Conservation (phyloP, 75 land plant genomes). For the Selaginella tamariscina region DNA sequence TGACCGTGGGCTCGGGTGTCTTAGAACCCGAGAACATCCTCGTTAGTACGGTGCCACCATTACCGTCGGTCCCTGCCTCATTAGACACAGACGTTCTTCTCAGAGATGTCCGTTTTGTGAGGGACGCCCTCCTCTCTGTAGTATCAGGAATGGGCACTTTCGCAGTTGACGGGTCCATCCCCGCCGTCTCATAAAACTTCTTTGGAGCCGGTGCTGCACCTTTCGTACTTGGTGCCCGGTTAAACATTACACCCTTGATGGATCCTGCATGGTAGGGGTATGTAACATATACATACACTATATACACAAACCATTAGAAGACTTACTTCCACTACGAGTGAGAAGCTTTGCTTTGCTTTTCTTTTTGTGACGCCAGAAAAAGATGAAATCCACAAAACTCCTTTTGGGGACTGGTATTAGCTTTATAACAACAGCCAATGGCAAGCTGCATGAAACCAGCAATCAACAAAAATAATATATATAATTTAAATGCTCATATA, state of each 20-base stretch:
- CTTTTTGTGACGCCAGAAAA: background rate
- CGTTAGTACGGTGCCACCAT: background rate
- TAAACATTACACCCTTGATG: background rate
- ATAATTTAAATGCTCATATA: background rate
- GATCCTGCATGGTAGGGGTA: background rate
- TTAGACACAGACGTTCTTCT: background rate
- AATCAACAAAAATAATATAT: background rate
- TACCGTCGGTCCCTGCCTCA: background rate
- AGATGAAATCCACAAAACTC: conserved; percentile 24
- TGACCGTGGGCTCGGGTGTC: background rate
- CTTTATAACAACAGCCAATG: conserved; percentile 65
- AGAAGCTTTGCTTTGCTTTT: background rate
- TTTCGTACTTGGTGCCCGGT: background rate
- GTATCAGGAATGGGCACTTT: background rate
- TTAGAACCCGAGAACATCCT: background rate
- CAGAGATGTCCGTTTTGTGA: background rate
- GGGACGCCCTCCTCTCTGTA: background rate
- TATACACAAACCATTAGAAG: background rate
- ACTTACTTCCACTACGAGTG: background rate
- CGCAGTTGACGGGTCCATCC: background rate
- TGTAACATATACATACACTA: background rate
- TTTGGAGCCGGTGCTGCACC: background rate
- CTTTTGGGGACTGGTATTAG: conserved; percentile 59
- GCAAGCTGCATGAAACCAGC: conserved; percentile 45
- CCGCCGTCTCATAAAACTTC: background rate